phyloP scores from a whole-genome alignment of 768 basidiomycete genomes.

The Lactarius deliciosus region DNA sequence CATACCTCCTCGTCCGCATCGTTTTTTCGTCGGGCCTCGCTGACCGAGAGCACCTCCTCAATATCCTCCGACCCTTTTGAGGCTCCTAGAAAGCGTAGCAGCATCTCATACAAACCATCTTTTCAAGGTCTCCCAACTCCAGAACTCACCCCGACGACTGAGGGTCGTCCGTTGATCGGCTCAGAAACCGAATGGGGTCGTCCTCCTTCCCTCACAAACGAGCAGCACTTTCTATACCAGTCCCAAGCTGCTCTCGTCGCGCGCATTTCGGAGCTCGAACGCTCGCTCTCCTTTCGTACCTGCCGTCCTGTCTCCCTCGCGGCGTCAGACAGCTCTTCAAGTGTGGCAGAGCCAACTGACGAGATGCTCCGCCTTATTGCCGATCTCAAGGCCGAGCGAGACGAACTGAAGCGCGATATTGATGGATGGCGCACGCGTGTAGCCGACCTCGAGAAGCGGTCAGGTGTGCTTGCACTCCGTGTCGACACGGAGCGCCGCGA shows the following conservation, averaged over 20 bases:
- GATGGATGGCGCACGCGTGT: conserved; percentile 84
- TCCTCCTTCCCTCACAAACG: conserved; percentile 41
- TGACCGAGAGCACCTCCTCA: conserved; percentile 33
- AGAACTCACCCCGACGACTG: conserved; percentile 67
- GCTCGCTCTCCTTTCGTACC: conserved; percentile 52
- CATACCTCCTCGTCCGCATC: conserved; percentile 34
- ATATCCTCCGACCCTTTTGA: conserved; percentile 38
- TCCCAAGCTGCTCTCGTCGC: conserved; percentile 80
- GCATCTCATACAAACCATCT: conserved; percentile 68
- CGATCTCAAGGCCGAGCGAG: conserved; percentile 84
- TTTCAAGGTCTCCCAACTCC: conserved; percentile 64
- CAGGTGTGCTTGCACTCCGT: conserved; percentile 60
- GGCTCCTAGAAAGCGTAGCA: conserved; percentile 52
- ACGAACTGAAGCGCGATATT: conserved; percentile 84
- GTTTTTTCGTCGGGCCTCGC: conserved; percentile 39
- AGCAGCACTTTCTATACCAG: conserved; percentile 84
- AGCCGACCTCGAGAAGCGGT: conserved; percentile 69
- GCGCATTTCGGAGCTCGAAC: conserved; percentile 80
- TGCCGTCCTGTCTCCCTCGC: conserved; percentile 46
- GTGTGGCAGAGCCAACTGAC: conserved; percentile 56
- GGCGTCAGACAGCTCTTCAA: conserved; percentile 45
- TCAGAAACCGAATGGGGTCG: conserved; percentile 35
- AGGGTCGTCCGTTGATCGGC: conserved; percentile 43
- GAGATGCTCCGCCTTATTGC: conserved; percentile 76
- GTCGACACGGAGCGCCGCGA: conserved; percentile 80